Evolutionary conservation across 331 rosid genomes (phyloP).

Genomic region (Pyracantha coccinea): DNA sequence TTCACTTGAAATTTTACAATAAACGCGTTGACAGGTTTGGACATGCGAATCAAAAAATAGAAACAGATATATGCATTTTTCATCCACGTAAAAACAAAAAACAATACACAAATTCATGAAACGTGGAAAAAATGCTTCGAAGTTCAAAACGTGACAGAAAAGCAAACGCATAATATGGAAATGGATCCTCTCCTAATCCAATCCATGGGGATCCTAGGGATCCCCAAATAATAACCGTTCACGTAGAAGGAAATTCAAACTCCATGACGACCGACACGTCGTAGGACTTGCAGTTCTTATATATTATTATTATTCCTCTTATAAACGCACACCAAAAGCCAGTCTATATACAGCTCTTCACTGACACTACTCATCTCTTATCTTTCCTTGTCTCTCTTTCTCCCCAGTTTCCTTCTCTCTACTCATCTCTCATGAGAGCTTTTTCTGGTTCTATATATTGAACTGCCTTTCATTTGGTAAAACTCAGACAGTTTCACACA

Average conservation of each 20-base stretch:
- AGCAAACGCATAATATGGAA: background rate
- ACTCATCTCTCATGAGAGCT: background rate
- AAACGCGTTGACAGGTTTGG: background rate
- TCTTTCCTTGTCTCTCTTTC: constrained; percentile 2
- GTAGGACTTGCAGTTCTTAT: background rate
- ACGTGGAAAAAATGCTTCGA: constrained; percentile 66
- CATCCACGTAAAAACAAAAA: background rate
- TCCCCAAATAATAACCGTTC: too few relatives aligned
- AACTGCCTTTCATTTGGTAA: background rate
- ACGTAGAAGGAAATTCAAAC: constrained; percentile 23
- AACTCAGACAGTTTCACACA: constrained; percentile 3
- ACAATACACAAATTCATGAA: constrained; percentile 3
- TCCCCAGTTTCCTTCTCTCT: constrained; percentile 36
- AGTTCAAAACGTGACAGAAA: constrained; percentile 14
- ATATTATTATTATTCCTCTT: background rate
- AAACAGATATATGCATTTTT: too few relatives aligned
- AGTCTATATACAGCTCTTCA: constrained; percentile 25
- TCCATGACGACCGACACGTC: constrained; percentile 25
- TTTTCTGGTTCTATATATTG: background rate
- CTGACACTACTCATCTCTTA: background rate
- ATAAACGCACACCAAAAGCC: constrained; percentile 7
- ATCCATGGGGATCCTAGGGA: too few relatives aligned
- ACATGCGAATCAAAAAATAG: background rate
- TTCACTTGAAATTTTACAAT: too few relatives aligned
- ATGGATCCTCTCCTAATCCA: too few relatives aligned